A percentile compares a stretch with the other conserved stretches of the same genome.
phyloP scores from a whole-genome alignment of 176 grass and related monocot species.

The Avena insularis region DNA sequence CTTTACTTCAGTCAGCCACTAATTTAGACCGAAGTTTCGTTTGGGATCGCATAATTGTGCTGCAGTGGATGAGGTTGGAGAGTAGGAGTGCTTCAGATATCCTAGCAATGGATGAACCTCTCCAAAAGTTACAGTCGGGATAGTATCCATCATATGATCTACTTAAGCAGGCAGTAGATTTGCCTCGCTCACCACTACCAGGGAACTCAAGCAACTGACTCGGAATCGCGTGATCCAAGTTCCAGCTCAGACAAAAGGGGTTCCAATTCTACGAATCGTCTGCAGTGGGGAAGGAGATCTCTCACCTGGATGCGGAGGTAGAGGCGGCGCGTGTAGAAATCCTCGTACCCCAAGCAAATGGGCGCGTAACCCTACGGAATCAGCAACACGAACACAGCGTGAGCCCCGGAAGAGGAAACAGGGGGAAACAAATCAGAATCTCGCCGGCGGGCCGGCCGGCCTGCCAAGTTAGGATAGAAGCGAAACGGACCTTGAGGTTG shows the following conservation, averaged over 20 bases:
- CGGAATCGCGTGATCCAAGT: constrained; percentile 6
- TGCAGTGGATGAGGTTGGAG: neutral
- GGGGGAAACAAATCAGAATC: constrained; percentile 24
- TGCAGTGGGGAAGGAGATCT: constrained; percentile 14
- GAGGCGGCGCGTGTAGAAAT: constrained; percentile 94
- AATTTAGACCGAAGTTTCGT: constrained; percentile 2
- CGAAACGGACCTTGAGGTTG: constrained; percentile 62
- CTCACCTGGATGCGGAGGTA: constrained; percentile 95
- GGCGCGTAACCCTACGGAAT: constrained; percentile 79
- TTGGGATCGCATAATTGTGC: neutral
- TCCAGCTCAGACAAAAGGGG: neutral
- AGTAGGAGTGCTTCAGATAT: constrained; percentile 17
- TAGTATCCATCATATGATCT: constrained; percentile 16
- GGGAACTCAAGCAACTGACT: neutral
- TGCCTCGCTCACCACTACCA: no score
- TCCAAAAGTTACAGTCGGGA: neutral
- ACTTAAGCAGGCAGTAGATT: neutral
- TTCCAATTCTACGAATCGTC: neutral
- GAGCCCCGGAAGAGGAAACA: neutral
- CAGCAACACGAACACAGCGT: neutral
- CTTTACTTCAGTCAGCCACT: constrained; percentile 20
- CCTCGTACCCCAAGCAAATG: constrained; percentile 89
- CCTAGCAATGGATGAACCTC: neutral
- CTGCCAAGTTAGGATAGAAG: neutral
- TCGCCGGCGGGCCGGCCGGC: neutral